Conservation (phyloP, 1,139 yeast genomes). For the Pichia terricola region DNA sequence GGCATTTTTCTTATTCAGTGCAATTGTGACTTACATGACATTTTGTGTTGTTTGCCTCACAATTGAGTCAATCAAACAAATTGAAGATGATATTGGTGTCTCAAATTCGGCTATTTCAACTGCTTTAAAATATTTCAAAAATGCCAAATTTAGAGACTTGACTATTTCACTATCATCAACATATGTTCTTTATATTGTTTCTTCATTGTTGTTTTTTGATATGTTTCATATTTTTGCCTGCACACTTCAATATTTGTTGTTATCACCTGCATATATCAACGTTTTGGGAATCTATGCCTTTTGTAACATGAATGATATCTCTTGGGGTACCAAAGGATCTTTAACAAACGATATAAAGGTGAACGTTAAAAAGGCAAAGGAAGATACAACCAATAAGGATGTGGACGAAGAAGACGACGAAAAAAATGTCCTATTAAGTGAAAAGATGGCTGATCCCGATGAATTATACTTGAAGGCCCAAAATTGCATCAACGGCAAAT, state of each 20-base stretch:
- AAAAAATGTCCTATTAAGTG: slow-evolving; percentile 20
- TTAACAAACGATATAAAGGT: slow-evolving; percentile 19
- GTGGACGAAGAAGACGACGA: slow-evolving; percentile 5
- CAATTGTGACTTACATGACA: slow-evolving; percentile 86
- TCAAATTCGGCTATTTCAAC: slow-evolving; percentile 29
- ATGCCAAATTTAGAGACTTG: slow-evolving; percentile 68
- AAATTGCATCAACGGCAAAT: slow-evolving; percentile 4
- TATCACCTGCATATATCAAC: slow-evolving; percentile 70
- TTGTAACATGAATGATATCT: slow-evolving; percentile 76
- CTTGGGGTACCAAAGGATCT: slow-evolving; percentile 84
- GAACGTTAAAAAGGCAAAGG: slow-evolving; percentile 17
- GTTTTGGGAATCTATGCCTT: slow-evolving; percentile 74
- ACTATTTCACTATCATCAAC: slow-evolving; percentile 83
- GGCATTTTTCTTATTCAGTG: slow-evolving; percentile 76
- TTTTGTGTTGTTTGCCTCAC: slow-evolving; percentile 80
- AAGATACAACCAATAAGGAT: slow-evolving; percentile 1
- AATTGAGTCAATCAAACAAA: slow-evolving; percentile 44
- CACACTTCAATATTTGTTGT: slow-evolving; percentile 56
- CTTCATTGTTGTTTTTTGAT: slow-evolving; percentile 66
- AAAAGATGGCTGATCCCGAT: slow-evolving; percentile 23
- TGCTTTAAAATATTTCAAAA: slow-evolving; percentile 41
- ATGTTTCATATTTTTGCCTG: slow-evolving; percentile 72
- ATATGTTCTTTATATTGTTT: slow-evolving; percentile 65
- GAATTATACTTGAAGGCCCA: slow-evolving; percentile 19
- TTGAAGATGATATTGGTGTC: slow-evolving; percentile 30